phyloP scores from a whole-genome alignment of 1,284 basidiomycete genomes.

The Taiwanofungus camphoratus region DNA sequence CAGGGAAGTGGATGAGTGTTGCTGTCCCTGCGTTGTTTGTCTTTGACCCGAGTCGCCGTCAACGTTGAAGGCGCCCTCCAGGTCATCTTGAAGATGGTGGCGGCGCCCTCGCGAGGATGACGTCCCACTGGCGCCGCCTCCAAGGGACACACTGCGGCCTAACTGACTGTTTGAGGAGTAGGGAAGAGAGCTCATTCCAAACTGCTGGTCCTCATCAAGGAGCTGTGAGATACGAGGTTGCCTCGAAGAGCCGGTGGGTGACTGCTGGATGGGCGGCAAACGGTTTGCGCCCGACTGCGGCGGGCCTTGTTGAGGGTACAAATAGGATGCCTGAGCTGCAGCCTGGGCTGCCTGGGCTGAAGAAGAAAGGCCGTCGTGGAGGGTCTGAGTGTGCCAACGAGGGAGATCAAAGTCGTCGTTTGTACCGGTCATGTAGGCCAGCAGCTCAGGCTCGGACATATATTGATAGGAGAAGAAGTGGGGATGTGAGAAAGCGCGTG shows the following conservation, averaged over 20 bases:
- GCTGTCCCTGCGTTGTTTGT: conserved; percentile 32
- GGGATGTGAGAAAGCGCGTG: conserved; percentile 12
- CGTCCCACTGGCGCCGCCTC: conserved; percentile 26
- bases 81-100: conserved; percentile 53
- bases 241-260: conserved; percentile 36
- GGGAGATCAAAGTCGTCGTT: conserved; percentile 71
- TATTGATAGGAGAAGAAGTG: conserved; percentile 9
- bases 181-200: conserved; percentile 37
- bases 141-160: conserved; percentile 61
- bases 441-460: conserved; percentile 48
- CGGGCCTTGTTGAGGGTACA: conserved; percentile 42
- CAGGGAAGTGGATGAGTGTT: conserved; percentile 36
- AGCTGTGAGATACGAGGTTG: conserved; percentile 60
- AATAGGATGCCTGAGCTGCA: conserved; percentile 41
- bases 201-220: conserved; percentile 54
- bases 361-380: conserved; percentile 56
- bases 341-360: conserved; percentile 56
- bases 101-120: conserved; percentile 32
- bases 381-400: conserved; percentile 66
- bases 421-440: conserved; percentile 45
- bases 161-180: conserved; percentile 48
- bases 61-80: conserved; percentile 60
- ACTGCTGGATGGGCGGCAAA: conserved; percentile 26
- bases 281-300: conserved; percentile 25
- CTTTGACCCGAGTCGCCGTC: conserved; percentile 37